Evolutionary conservation across 805 yeast species (phyloP).

Genomic region (Ogataea trehaloabstinens): DNA sequence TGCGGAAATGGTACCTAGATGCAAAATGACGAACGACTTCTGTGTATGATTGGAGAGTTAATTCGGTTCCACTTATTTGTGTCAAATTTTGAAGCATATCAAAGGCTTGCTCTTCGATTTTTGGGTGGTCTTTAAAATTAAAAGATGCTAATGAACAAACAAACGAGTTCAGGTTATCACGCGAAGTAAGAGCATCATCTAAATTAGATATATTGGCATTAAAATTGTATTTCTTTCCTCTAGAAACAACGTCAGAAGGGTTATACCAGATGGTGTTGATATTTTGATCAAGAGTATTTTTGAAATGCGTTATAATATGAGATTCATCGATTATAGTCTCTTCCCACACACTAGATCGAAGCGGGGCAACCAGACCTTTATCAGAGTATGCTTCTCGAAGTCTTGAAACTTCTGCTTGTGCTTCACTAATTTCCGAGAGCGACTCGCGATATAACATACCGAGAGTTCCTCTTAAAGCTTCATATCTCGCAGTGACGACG

Average conservation of each 20-base stretch:
- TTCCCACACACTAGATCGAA: neutral
- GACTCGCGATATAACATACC: neutral
- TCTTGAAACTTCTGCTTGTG: neutral
- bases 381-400: neutral
- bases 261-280: neutral
- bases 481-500: neutral
- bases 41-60: conserved; percentile 7
- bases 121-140: conserved; percentile 3
- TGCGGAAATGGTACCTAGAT: conserved; percentile 8
- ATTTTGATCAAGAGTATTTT: conserved; percentile 1
- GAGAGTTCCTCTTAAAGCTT: neutral
- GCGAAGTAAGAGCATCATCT: neutral
- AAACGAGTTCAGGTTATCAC: conserved; percentile 4
- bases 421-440: neutral
- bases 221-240: neutral
- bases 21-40: conserved; percentile 7
- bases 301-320: conserved; percentile 7
- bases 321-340: conserved; percentile 6
- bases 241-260: neutral
- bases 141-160: conserved; percentile 5
- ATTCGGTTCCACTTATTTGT: conserved; percentile 2
- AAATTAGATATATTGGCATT: conserved; percentile 3
- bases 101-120: conserved; percentile 4
- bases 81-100: conserved; percentile 4
- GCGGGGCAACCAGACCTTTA: neutral